Evolutionary conservation across 208 protist species (phyloP), one percentile per base, ranked within the genome.

Genomic region (Herpetomonas samuelpessoai): DNA sequence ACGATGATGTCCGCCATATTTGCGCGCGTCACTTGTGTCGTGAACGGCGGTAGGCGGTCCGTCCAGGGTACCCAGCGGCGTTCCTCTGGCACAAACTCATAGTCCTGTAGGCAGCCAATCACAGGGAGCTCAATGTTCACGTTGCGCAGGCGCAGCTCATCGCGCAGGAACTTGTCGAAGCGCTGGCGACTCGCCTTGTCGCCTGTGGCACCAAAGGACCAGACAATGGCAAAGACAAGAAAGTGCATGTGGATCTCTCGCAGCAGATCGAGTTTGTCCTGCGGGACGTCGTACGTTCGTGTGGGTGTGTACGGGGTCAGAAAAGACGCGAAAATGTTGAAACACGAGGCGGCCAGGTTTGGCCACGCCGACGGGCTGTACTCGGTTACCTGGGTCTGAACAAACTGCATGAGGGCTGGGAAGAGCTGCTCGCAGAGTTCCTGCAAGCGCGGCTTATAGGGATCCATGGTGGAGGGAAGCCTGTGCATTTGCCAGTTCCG

Each of bases 1-100:
- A 99, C 98, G 58, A 99, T 98, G 52, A 99, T 98, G 55, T 99
- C 97, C 10, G 79, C 72, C 80, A 98, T 98, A 64, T 91, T 89
- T 41, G 72, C 64, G 45, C 79, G 58, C 39, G 90, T 92, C 21
- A 99, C 88, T 49, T 84, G 66, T 29, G 91, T 83, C 25, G 76
- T 88, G 53, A 95, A 96, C 39, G 76, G 57, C 14, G 84, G 77
- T 26, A 97, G 68, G n/a, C 87, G 94, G 50, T 95, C 83, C 53
- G 88, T 95, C 97, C 98, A 99, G 12, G 81, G 49, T 2, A 97
- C 65, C 97, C 97, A 99, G 25, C 71, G 65, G 4, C 76, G 63
- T 59, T 96, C 83, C 65, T 95, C 82, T 1, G 94, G 26, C 38
- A 98, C 62, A 72, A 95, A 98, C 55, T 92, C 68, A 62, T 98